Base-by-base conservation (phyloP, 176 grass and related monocot genomes). In the Aegilops bicornis region DNA sequence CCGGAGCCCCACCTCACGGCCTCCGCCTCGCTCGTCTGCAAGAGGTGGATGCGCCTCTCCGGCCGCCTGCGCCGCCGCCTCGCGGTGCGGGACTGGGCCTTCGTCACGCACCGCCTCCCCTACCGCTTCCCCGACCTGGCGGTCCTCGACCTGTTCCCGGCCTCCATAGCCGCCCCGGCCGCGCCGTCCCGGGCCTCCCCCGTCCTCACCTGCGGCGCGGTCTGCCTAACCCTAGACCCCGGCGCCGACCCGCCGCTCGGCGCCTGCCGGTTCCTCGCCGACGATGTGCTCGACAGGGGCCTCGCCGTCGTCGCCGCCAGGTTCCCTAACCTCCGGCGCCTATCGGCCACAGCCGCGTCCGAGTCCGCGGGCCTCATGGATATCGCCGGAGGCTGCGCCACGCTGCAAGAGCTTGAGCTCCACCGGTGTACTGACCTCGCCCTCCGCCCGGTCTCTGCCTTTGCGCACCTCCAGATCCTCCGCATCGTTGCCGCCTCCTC, bases 391-490 rank as follows among this genome's bases (percentile, higher is more conserved):
- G 85, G 90, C 0, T 96, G 97, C 77, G 43, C 76, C 3, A 96
- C 87, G 14, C 29, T 99, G 7, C 94, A 91, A 60, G 94, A 99
- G 90, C 90, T 99, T 8, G 94, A 96, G 79, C 92, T 99, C 60
- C 97, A 99, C 78, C 59, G 90, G 0, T 99, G 97, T 39, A 94
- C 87, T 1, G 97, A 99, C 56, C 97, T 94, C 16, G 84, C 90
- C 19, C 91, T 99, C 75, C 92, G 97, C 5, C 89, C 97, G 64
- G 93, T 99, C 24, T 99, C 94, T 3, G 97, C 91, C 64, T 99
- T 96, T 14, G 85, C 86, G 23, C 95, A 96, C 80, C 90, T 96
- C 58, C 97, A 99, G 82, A 99, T 99, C 75, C 92, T 99, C 48
- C 83, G 88, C 82, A 66, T 99, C 6, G 97, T 94, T 1, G 94